Conservation (phyloP, 768 basidiomycete genomes). For the Russula earlei region DNA sequence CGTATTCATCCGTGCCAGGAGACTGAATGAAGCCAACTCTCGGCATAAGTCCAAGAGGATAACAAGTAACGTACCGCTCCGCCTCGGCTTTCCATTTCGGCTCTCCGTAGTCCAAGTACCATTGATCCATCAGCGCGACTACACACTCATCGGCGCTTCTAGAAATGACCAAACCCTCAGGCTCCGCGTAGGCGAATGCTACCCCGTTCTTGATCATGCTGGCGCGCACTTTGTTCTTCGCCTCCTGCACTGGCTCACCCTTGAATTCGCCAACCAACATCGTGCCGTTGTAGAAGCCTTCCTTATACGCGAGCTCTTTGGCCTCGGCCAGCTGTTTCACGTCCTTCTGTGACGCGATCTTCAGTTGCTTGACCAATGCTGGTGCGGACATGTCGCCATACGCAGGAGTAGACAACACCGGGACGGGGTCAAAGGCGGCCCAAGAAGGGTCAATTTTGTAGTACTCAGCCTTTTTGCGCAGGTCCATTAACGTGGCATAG, state of each 20-base stretch:
- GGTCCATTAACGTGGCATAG: constrained; percentile 78
- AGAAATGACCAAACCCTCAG: constrained; percentile 82
- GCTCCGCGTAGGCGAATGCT: constrained; percentile 91
- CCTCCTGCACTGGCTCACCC: constrained; percentile 81
- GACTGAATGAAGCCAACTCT: constrained; percentile 32
- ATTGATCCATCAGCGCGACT: constrained; percentile 96
- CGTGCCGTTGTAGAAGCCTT: constrained; percentile 91
- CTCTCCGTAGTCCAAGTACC: constrained; percentile 98
- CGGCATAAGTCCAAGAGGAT: background rate
- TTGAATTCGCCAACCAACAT: constrained; percentile 91
- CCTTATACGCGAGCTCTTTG: constrained; percentile 97
- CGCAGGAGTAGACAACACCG: constrained; percentile 81
- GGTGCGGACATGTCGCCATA: constrained; percentile 89
- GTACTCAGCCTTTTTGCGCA: constrained; percentile 93
- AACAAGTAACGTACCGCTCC: constrained; percentile 50
- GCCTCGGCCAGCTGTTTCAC: constrained; percentile 88
- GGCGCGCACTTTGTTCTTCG: constrained; percentile 81
- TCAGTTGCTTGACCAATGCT: constrained; percentile 74
- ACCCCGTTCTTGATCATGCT: constrained; percentile 68
- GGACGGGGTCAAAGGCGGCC: constrained; percentile 76
- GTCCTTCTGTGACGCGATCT: constrained; percentile 95
- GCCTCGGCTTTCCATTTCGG: constrained; percentile 77
- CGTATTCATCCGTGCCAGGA: constrained; percentile 79
- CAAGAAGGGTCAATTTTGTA: constrained; percentile 91
- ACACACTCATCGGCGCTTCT: constrained; percentile 96